Percentiles rank a stretch among this genome's conserved stretches.
These are phyloP conservation scores for Nicotiana rustica DNA, from an alignment of 305 asterid species.

Conservation along the genomic window DNA sequence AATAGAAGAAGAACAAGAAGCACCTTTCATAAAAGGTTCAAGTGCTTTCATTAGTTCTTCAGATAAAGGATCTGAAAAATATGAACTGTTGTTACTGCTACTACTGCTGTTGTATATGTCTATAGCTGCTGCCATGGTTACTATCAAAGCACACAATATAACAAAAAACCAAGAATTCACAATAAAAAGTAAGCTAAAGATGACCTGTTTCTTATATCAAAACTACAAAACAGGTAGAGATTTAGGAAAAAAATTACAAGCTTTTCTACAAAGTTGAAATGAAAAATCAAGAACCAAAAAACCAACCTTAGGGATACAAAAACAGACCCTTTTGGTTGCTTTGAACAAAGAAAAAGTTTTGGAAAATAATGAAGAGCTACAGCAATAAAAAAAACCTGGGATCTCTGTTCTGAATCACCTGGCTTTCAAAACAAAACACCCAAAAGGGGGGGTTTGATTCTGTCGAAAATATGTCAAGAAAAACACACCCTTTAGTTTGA, in stretches of 20 bases:
- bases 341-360: constrained; percentile 30
- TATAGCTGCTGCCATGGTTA: constrained; percentile 72
- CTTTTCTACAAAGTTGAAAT: constrained; percentile 33
- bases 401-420: constrained; percentile 90
- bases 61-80: constrained; percentile 66
- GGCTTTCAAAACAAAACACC: constrained; percentile 67
- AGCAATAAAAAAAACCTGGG: constrained; percentile 40
- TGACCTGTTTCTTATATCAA: constrained; percentile 50
- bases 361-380: not conserved
- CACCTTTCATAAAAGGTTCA: constrained; percentile 78
- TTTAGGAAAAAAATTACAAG: constrained; percentile 41
- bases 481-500: constrained; percentile 51
- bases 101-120: constrained; percentile 52
- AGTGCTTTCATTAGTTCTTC: constrained; percentile 93
- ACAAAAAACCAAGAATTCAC: constrained; percentile 3
- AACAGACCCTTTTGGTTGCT: constrained; percentile 61
- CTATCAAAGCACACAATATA: constrained; percentile 17
- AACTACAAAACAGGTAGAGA: constrained; percentile 51
- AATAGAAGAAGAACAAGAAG: constrained; percentile 46
- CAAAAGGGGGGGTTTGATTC: constrained; percentile 42
- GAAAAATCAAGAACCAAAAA: constrained; percentile 36
- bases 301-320: constrained; percentile 56
- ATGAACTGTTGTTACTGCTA: constrained; percentile 42
- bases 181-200: not conserved
- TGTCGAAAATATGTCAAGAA: constrained; percentile 20